phyloP scores from a whole-genome alignment of 257 asterid species.

The Solanum dulcamara region DNA sequence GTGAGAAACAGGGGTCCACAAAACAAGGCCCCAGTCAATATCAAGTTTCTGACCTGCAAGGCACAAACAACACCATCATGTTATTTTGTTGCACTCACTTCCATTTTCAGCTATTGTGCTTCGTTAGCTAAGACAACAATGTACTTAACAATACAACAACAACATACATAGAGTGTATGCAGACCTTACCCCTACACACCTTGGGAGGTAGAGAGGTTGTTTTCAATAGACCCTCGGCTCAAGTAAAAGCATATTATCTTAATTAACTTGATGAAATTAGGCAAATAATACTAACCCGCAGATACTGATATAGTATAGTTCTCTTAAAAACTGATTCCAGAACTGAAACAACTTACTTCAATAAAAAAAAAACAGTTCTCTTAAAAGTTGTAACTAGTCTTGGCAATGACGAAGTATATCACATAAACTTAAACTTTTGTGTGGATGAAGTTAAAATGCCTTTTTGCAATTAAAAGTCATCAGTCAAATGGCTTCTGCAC shows the following conservation, averaged over 20 bases:
- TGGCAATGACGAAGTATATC: too few relatives aligned
- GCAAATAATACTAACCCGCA: background rate
- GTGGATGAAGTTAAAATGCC: background rate
- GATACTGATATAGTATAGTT: background rate
- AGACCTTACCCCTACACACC: background rate
- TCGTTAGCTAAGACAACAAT: background rate
- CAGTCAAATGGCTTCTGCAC: background rate
- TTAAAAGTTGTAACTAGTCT: background rate
- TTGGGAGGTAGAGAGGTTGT: background rate
- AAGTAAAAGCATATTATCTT: background rate
- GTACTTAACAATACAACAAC: background rate
- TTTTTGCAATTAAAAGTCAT: background rate
- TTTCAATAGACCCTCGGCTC: background rate
- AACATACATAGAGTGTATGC: background rate
- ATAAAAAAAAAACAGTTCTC: too few relatives aligned
- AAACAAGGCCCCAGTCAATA: conserved; percentile 29
- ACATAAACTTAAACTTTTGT: background rate
- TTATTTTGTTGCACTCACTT: background rate
- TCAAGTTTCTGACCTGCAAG: conserved; percentile 32
- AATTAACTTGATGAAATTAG: background rate
- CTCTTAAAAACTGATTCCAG: background rate
- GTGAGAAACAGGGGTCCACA: conserved; percentile 33
- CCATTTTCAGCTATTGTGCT: background rate
- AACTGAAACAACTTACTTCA: too few relatives aligned
- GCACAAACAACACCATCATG: background rate